Evolutionary conservation across 2,329 filamentous ascomycete species (phyloP).

Genomic region (Diplodia seriata): DNA sequence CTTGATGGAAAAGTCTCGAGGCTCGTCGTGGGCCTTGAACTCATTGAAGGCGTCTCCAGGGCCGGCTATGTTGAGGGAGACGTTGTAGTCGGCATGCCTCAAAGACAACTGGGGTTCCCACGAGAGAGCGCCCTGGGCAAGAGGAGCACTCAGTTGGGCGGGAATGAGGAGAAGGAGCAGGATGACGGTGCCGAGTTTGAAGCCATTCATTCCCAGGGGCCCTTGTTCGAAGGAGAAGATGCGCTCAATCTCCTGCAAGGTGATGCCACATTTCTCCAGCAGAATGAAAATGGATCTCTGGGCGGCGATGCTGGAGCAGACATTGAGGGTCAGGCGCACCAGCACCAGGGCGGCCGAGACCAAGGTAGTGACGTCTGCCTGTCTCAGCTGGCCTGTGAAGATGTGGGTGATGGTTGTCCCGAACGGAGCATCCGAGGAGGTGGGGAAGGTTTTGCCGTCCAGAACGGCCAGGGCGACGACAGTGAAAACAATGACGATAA

Average conservation of each 20-base stretch:
- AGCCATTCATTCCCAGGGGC: conserved; percentile 4
- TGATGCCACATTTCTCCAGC: conserved; percentile 26
- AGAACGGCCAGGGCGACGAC: conserved; percentile 3
- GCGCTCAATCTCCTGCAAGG: conserved; percentile 21
- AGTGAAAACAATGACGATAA: conserved; percentile 13
- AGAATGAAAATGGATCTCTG: conserved; percentile 28
- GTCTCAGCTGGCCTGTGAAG: conserved; percentile 13
- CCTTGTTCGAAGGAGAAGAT: conserved; percentile 23
- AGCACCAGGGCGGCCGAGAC: conserved; percentile 27
- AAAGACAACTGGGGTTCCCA: conserved; percentile 12
- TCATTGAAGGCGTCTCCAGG: background rate
- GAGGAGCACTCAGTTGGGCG: conserved; percentile 19
- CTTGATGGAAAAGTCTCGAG: conserved; percentile 19
- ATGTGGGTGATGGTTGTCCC: conserved; percentile 8
- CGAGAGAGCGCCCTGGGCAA: conserved; percentile 17
- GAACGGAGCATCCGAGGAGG: background rate
- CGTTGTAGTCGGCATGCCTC: conserved; percentile 20
- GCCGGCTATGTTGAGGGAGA: conserved; percentile 12
- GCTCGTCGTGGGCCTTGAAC: background rate
- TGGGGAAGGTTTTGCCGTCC: conserved; percentile 16
- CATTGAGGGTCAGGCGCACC: conserved; percentile 20
- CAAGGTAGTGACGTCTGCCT: conserved; percentile 29
- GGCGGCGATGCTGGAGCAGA: conserved; percentile 14
- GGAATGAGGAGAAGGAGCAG: conserved; percentile 29
- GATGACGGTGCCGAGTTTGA: background rate